Conservation (phyloP, 805 yeast species). For the Metschnikowia picachoensis region DNA sequence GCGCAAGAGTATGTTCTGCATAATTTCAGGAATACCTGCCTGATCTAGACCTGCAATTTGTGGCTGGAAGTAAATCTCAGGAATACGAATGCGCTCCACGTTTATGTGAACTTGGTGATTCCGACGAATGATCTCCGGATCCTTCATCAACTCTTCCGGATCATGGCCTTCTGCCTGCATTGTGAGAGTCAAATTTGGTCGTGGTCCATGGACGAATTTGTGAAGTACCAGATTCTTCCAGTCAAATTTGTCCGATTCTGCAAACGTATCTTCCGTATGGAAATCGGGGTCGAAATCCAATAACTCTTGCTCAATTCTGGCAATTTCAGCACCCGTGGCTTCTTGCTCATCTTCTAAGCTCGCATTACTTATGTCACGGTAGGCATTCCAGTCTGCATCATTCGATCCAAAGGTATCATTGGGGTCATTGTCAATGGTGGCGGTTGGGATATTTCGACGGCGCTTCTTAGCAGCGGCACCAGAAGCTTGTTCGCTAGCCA, state of each 20-base stretch:
- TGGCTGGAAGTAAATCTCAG: constrained; percentile 91
- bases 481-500: constrained; percentile 67
- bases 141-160: constrained; percentile 40
- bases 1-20: constrained; percentile 59
- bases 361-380: constrained; percentile 72
- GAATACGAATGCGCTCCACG: constrained; percentile 85
- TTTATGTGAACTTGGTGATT: constrained; percentile 89
- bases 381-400: constrained; percentile 93
- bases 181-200: constrained; percentile 63
- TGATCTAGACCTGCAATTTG: constrained; percentile 93
- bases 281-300: constrained; percentile 82
- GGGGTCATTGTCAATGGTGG: constrained; percentile 83
- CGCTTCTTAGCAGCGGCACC: constrained; percentile 46
- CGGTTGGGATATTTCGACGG: constrained; percentile 39
- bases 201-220: constrained; percentile 84
- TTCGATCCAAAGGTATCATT: constrained; percentile 93
- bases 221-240: constrained; percentile 82
- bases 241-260: constrained; percentile 64
- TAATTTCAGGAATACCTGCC: constrained; percentile 83
- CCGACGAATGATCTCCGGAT: constrained; percentile 71
- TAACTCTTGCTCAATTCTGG: constrained; percentile 67
- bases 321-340: constrained; percentile 58
- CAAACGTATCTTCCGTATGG: constrained; percentile 79
- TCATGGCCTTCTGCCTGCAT: constrained; percentile 41
- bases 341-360: constrained; percentile 80